phyloP scores from a whole-genome alignment of 192 early-diverging fungal species.

The Haplosporangium gracile region DNA sequence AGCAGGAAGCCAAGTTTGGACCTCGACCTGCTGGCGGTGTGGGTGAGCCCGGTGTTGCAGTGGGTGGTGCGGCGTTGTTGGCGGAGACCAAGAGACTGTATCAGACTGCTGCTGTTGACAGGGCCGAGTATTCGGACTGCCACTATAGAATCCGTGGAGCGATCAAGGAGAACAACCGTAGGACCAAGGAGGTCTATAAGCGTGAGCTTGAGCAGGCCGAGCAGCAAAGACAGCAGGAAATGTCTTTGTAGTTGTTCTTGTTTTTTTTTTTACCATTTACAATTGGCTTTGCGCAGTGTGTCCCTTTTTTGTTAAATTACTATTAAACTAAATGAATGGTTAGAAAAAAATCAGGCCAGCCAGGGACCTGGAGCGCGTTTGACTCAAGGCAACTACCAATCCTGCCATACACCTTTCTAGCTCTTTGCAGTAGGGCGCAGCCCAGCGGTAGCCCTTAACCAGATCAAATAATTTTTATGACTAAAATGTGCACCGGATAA shows the following conservation, averaged over 20 bases:
- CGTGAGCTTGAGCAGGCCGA: slow-evolving; percentile 11
- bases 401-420: too few relatives aligned
- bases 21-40: not conserved
- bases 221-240: not conserved
- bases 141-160: slow-evolving; percentile 21
- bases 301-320: too few relatives aligned
- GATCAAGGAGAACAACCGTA: slow-evolving; percentile 30
- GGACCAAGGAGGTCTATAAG: slow-evolving; percentile 27
- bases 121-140: slow-evolving; percentile 26
- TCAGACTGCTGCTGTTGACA: slow-evolving; percentile 13
- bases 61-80: slow-evolving; percentile 18
- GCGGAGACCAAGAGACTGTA: slow-evolving; percentile 15
- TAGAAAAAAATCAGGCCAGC: too few relatives aligned
- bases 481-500: too few relatives aligned
- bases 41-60: not conserved
- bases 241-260: not conserved
- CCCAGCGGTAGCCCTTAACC: too few relatives aligned
- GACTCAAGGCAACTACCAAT: too few relatives aligned
- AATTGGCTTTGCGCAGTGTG: too few relatives aligned
- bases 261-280: not conserved
- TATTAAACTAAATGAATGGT: too few relatives aligned
- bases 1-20: slow-evolving; percentile 36
- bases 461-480: too few relatives aligned
- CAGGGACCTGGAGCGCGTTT: too few relatives aligned
- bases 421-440: too few relatives aligned